Evolutionary conservation across 257 asterid species (phyloP), one percentile per base, ranked within the genome.

Genomic region (Datura wrightii): DNA sequence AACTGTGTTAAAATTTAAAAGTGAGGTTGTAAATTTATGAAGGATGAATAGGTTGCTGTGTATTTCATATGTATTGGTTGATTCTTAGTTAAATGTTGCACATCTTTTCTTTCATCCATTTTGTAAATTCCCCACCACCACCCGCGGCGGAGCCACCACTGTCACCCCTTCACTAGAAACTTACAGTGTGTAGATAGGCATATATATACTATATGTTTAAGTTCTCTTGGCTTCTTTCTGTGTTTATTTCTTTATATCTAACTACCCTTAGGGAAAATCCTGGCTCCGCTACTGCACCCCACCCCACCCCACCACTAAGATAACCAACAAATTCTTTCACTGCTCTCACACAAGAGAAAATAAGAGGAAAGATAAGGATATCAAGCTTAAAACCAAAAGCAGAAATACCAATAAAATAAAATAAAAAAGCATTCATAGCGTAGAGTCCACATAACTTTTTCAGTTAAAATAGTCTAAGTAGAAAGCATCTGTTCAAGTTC

Each of bases 51-150:
- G 39, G 31, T 14, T 69, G 67, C 11, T 69, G 31, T 67, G 52
- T 67, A 67, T 67, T 16, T 39, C 4, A 39, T 67, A 3, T 69
- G 31, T 69, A 42, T 39, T 69, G 52, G 78, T 39, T 69, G 52
- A 69, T 69, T 39, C 78, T 69, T 69, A 16, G 78, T 15, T 69
- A 39, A 69, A 39, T 39, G 46, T 14, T 76, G 82, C 62, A 31
- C 46, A 19, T 31, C 44, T 50, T 24, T 50, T 76, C 46, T 60
- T 24, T 58, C 31, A 58, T 58, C 10, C 34, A n/a, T 2, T 58
- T 58, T 9, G 18, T 58, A 58, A 58, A 18, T 48, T 8, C 11
- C 13, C 54, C 54, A 48, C 54, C 54, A 0, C 54, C 11, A 48
- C 54, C 54, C 13, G 54, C 8, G 13, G 53, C 31, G 3, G 31